Conservation (phyloP, 2,329 filamentous ascomycete species). For the Beauveria sp. region DNA sequence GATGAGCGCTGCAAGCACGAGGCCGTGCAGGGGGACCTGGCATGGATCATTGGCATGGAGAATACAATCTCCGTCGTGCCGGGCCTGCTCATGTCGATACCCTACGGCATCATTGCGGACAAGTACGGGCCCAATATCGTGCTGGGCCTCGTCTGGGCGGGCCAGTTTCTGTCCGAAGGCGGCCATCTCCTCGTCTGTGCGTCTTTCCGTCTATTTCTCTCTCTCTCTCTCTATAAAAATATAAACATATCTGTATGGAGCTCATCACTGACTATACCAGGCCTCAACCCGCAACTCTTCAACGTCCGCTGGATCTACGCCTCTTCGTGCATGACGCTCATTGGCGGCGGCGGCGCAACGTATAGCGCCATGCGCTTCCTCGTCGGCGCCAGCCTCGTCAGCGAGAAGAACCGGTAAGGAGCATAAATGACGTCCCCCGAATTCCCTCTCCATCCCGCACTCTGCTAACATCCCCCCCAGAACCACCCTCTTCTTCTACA, state of each 20-base stretch:
- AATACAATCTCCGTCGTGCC: conserved; percentile 3
- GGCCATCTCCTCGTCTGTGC: conserved; percentile 4
- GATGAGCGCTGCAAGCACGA: conserved; percentile 9
- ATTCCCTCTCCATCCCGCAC: neutral
- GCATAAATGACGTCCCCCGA: too few species aligned
- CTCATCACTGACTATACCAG: neutral
- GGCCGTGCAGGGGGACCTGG: conserved; percentile 6
- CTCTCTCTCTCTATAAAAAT: neutral
- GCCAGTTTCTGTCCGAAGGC: conserved; percentile 1
- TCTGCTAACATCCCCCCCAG: neutral
- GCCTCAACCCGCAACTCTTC: conserved; percentile 4
- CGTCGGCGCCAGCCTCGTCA: conserved; percentile 1
- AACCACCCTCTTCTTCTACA: conserved; percentile 10
- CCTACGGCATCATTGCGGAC: conserved; percentile 8
- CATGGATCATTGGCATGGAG: conserved; percentile 8
- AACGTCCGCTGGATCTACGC: conserved; percentile 8
- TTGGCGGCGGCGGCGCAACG: conserved; percentile 5
- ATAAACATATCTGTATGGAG: too few species aligned
- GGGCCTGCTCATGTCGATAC: conserved; percentile 5
- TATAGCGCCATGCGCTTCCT: conserved; percentile 2
- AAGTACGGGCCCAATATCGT: conserved; percentile 1
- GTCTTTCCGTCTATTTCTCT: neutral
- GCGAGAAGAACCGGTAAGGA: conserved; percentile 5
- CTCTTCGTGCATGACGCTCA: conserved; percentile 5
- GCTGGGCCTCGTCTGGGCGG: neutral